Evolutionary conservation across 305 asterid genomes (phyloP).

Genomic region (Fraxinus sp.): DNA sequence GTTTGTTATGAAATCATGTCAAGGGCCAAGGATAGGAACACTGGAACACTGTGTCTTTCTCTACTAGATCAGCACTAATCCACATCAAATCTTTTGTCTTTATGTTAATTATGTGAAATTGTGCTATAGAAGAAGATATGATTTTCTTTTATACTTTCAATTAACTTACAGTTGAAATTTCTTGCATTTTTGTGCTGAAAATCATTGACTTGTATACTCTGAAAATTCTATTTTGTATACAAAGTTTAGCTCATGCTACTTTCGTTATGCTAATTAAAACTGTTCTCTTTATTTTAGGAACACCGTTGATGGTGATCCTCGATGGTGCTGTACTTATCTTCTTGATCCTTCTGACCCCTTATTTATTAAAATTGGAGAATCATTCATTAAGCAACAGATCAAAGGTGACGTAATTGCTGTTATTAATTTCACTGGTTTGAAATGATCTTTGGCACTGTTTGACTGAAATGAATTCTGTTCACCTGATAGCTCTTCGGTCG

Average conservation of each 20-base stretch:
- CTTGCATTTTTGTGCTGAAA: conserved; percentile 1
- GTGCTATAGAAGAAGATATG: not conserved
- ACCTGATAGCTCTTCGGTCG: not conserved
- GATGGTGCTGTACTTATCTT: conserved; percentile 97
- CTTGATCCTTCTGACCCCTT: conserved; percentile 91
- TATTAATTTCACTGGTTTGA: conserved; percentile 19
- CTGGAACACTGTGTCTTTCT: not conserved
- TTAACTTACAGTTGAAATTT: not conserved
- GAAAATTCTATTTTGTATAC: conserved; percentile 16
- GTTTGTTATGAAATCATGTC: not conserved
- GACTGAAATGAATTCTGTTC: not conserved
- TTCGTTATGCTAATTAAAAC: not conserved
- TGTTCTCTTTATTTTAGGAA: conserved; percentile 54
- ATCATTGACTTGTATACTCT: conserved; percentile 2
- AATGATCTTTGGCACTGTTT: conserved; percentile 7
- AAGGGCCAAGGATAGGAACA: not conserved
- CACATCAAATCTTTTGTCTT: not conserved
- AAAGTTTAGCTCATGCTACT: not conserved
- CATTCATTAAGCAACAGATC: conserved; percentile 69
- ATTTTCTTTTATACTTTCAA: not conserved
- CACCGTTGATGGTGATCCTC: conserved; percentile 73
- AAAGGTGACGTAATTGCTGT: conserved; percentile 42
- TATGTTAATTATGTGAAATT: not conserved
- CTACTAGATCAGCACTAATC: not conserved
- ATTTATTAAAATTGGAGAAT: conserved; percentile 81